Evolutionary conservation across 2,329 filamentous ascomycete species (phyloP).

Genomic region (Decorospora gaudefroyi): DNA sequence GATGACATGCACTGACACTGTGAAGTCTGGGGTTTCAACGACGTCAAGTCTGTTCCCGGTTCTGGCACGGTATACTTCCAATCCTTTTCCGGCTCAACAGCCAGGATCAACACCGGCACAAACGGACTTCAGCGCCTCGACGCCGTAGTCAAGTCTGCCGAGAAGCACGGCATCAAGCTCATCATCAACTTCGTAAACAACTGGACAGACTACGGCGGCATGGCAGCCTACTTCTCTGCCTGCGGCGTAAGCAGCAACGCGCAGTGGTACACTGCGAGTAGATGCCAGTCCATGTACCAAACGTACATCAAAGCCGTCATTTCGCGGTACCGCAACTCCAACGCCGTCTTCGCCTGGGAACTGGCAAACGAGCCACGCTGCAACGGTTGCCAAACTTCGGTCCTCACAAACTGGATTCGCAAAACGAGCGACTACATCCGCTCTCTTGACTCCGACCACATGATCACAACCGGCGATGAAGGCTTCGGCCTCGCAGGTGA

Average conservation of each 20-base stretch:
- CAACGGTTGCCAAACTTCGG: slow-evolving; percentile 60
- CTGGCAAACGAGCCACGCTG: slow-evolving; percentile 69
- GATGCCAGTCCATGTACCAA: slow-evolving; percentile 60
- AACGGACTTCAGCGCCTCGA: slow-evolving; percentile 68
- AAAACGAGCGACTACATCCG: slow-evolving; percentile 66
- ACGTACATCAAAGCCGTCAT: slow-evolving; percentile 65
- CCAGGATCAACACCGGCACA: slow-evolving; percentile 65
- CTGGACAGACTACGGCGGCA: slow-evolving; percentile 70
- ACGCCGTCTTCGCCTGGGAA: slow-evolving; percentile 69
- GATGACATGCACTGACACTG: too few species aligned
- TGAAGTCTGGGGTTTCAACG: slow-evolving; percentile 68
- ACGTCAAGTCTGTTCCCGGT: slow-evolving; percentile 54
- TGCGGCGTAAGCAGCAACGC: slow-evolving; percentile 58
- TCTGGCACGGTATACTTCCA: slow-evolving; percentile 60
- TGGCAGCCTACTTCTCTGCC: slow-evolving; percentile 61
- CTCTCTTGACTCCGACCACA: slow-evolving; percentile 62
- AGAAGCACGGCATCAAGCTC: slow-evolving; percentile 63
- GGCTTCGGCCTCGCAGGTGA: slow-evolving; percentile 58
- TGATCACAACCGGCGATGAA: slow-evolving; percentile 68
- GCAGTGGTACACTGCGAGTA: slow-evolving; percentile 61
- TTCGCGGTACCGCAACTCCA: slow-evolving; percentile 61
- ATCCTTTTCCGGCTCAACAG: slow-evolving; percentile 54
- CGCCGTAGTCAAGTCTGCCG: slow-evolving; percentile 64
- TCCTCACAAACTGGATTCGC: slow-evolving; percentile 65
- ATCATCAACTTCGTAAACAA: slow-evolving; percentile 71